A percentile compares a stretch with the other conserved stretches of the same genome.
phyloP scores from a whole-genome alignment of 2,329 filamentous ascomycete genomes.

The Drechslerella dactyloides region DNA sequence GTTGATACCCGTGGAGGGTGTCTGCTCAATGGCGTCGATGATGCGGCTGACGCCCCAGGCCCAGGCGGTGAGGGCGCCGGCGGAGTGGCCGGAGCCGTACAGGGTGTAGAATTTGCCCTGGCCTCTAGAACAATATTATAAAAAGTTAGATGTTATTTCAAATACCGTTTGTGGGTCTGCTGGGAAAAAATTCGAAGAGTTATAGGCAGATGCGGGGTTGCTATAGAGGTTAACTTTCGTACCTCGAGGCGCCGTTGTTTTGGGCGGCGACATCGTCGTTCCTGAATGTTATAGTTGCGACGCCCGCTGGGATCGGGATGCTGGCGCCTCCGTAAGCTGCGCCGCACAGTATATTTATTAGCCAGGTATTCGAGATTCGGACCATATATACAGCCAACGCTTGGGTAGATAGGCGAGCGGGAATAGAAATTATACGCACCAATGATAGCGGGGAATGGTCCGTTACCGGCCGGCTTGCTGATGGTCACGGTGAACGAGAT shows the following conservation, averaged over 20 bases:
- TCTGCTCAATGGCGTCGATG: conserved; percentile 66
- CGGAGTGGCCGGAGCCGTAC: conserved; percentile 65
- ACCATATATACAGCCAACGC: no score
- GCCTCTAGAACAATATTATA: conserved; percentile 63
- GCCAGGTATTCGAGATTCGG: no score
- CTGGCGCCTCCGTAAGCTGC: conserved; percentile 62
- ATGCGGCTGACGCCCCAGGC: conserved; percentile 69
- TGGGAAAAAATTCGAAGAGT: background rate
- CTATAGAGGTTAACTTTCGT: background rate
- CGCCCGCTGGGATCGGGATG: conserved; percentile 64
- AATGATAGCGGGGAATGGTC: conserved; percentile 53
- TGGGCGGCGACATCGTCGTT: conserved; percentile 67
- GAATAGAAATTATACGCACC: conserved; percentile 14
- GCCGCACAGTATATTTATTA: background rate
- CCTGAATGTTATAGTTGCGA: conserved; percentile 67
- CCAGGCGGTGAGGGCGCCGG: conserved; percentile 68
- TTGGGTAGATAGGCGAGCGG: background rate
- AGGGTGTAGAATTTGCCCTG: conserved; percentile 67
- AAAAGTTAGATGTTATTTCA: no score
- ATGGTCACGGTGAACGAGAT: conserved; percentile 61
- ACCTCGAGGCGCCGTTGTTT: conserved; percentile 57
- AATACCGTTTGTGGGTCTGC: no score
- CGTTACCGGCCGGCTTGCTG: conserved; percentile 58
- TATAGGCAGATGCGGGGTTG: background rate
- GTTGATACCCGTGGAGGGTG: conserved; percentile 62